Conservation (phyloP, 2,329 filamentous ascomycete genomes). For the Septoria petroselini region DNA sequence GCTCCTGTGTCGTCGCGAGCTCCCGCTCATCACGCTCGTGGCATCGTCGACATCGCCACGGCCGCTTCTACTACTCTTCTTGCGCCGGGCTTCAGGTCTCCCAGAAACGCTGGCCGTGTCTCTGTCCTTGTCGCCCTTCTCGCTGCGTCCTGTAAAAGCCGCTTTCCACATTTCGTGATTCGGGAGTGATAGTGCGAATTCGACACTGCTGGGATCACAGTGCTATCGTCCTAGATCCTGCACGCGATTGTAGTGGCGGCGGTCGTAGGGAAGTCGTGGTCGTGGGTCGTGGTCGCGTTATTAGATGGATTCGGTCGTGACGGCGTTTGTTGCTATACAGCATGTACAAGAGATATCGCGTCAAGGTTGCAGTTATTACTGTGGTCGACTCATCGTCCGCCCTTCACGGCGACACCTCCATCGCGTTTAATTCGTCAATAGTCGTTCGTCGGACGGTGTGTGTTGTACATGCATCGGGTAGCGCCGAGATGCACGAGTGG, state of each 20-base stretch:
- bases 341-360: constrained; percentile 7
- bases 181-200: neutral
- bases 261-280: constrained; percentile 10
- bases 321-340: constrained; percentile 1
- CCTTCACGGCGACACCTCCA: constrained; percentile 7
- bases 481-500: too few species aligned
- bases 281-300: neutral
- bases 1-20: constrained; percentile 25
- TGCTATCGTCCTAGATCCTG: neutral
- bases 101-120: constrained; percentile 17
- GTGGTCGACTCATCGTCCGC: constrained; percentile 9
- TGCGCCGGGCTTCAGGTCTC: constrained; percentile 24
- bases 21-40: constrained; percentile 23
- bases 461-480: constrained; percentile 11
- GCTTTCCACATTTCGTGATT: constrained; percentile 36
- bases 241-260: constrained; percentile 8
- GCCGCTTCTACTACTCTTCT: constrained; percentile 30
- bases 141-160: constrained; percentile 37
- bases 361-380: neutral
- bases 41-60: constrained; percentile 22
- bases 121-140: constrained; percentile 24
- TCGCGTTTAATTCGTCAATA: constrained; percentile 8
- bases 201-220: neutral
- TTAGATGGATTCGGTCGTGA: constrained; percentile 3
- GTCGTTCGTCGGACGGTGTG: constrained; percentile 7